Conservation (phyloP, 176 grass and related monocot genomes). For the Carex pumila region DNA sequence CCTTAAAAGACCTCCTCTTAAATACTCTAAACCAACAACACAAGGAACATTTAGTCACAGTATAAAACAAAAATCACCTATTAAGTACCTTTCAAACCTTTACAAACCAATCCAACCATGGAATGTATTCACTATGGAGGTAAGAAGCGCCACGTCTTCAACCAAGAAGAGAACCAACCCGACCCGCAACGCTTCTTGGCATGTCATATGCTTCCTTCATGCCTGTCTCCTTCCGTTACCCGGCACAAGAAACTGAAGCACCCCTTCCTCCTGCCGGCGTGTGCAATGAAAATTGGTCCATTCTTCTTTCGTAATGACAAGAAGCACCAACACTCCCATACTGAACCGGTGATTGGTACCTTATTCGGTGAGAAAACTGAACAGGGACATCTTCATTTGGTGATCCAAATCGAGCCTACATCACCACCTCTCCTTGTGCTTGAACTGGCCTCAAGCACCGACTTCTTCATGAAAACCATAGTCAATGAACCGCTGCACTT, state of each 20-base stretch:
- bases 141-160: background rate
- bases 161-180: background rate
- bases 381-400: background rate
- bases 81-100: background rate
- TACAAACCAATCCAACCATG: conserved; percentile 1
- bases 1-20: background rate
- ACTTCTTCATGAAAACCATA: background rate
- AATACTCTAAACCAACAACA: background rate
- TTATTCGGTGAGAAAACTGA: background rate
- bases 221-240: background rate
- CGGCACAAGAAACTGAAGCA: background rate
- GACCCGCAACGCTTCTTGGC: background rate
- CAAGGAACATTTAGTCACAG: background rate
- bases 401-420: conserved; percentile 10
- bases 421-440: conserved; percentile 5
- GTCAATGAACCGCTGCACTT: background rate
- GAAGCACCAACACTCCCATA: background rate
- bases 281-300: background rate
- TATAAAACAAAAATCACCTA: background rate
- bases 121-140: background rate
- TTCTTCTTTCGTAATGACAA: background rate
- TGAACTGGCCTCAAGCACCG: conserved; percentile 5
- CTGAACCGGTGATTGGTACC: background rate
- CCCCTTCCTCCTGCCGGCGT: background rate
- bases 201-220: background rate